Base-by-base conservation (phyloP, 306 rosid species). In the Prunus armeniaca region DNA sequence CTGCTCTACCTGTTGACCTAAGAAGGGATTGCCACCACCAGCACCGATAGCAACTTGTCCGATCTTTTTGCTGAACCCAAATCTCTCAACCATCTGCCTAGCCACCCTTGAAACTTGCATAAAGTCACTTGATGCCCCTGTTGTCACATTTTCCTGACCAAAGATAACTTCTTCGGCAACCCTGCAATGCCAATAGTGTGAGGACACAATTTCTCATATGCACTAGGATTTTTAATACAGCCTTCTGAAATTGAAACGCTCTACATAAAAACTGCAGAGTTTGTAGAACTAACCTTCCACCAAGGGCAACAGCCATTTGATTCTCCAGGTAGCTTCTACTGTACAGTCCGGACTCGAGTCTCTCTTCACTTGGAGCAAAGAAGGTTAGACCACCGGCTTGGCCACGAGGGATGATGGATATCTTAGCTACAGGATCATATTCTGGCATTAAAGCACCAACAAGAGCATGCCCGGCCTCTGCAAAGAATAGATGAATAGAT, bases 41-140 rank as follows among this genome's bases (percentile, higher is more conserved):
- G 93, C 93, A 1, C 99, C 98, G 15, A 92, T 87, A 38, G 99
- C 99, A 46, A 92, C 77, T 81, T 96, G 99, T 55, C 99, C 99
- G 27, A 96, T 92, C 85, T 86, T 96, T 75, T 92, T 96, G 90
- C 98, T 96, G 90, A 96, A 96, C 49, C 99, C 99, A 73, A 92
- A 92, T 81, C 99, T 91, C 87, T 96, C 99, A 2, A 96, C 98
- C 98, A 96, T 96, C 78, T 96, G 99, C 76, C 99, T 88, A 1
- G 99, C 99, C 76, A 96, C 99, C 20, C 99, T 78, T 10, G 99
- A 96, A 69, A 96, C 99, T 89, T 92, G 99, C 99, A 92, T 93
- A 76, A 96, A 96, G 78, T 96, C 99, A 52, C 93, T 96, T 17
- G 99, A 96, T 32, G 99, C 99, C 20, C 99, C 99, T 0, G 99